Evolutionary conservation across 768 basidiomycete genomes (phyloP), one percentile per base, ranked within the genome.

Genomic region (Lentinus brumalis): DNA sequence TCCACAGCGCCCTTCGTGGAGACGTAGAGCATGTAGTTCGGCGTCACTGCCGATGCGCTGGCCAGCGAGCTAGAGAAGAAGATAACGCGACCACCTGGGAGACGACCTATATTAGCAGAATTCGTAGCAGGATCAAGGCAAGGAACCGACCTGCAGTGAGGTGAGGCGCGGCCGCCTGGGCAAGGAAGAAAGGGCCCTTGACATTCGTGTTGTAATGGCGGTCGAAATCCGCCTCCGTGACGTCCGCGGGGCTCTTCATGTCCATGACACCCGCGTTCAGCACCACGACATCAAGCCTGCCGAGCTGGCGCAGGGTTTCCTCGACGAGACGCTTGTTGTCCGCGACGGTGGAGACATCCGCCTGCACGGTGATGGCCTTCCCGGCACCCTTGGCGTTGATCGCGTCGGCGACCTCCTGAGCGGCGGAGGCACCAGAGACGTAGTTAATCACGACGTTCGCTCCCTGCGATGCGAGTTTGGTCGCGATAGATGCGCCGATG

Each of bases 371-470:
- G 38, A 84, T 73, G 8, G 84, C 83, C 5, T 76, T 75, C 46
- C 76, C 74, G 18, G 62, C 66, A 21, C 79, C 79, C 50, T 77
- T 73, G 3, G 74, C 60, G 50, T 80, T 79, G 69, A 86, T 82
- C 10, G 71, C 67, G 40, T 75, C 70, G n/a, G 82, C 81, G 60
- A 84, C 79, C 26, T 76, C 77, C 4, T 77, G 75, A 3, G 83
- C 85, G 11, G 78, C 76, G 3, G 68, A 63, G 26, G 70, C 66
- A 57, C 78, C 76, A 53, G 67, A 75, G 53, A 78, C 75, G 67
- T 85, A 85, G 77, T 86, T 86, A 30, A 87, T 78, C 29, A 85
- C 77, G 53, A 86, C 84, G 61, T 77, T 78, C 3, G 84, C 85
- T 12, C 86, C 86, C 65, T 84, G 76, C 42, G 75, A 77, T 15